Percentiles rank a stretch among this genome's conserved stretches.
Evolutionary conservation across 2,329 filamentous ascomycete genomes (phyloP).

Genomic region (Thyridium curvatum): DNA sequence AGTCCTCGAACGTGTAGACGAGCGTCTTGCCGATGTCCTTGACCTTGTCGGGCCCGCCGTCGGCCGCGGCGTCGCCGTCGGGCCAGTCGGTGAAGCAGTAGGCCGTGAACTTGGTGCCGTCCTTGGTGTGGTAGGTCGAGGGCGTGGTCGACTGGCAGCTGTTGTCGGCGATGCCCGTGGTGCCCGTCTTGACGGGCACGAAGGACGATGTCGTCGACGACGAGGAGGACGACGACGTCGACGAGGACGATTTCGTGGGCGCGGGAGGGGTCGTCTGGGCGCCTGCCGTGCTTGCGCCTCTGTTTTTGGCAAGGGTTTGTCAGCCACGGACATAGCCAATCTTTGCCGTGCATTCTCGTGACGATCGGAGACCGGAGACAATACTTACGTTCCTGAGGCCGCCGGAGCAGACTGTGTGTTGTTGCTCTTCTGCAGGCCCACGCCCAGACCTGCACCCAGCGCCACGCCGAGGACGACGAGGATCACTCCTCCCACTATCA

Average conservation of each 20-base stretch:
- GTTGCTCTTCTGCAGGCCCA: not conserved
- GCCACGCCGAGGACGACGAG: conserved; percentile 1
- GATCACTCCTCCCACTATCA: not conserved
- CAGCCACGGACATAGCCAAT: no score
- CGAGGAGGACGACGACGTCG: not conserved
- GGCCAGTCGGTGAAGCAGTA: conserved; percentile 6
- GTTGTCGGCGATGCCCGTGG: conserved; percentile 4
- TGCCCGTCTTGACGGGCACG: conserved; percentile 2
- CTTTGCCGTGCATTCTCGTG: no score
- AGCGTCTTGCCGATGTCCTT: conserved; percentile 6
- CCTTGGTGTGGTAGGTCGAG: conserved; percentile 1
- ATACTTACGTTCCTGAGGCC: not conserved
- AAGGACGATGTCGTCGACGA: not conserved
- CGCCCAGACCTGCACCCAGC: conserved; percentile 2
- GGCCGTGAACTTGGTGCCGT: conserved; percentile 1
- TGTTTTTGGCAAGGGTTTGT: no score
- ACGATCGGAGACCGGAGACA: not conserved
- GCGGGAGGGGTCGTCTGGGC: not conserved
- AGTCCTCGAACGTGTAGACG: conserved; percentile 13
- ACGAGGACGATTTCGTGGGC: not conserved
- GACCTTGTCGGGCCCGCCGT: conserved; percentile 6
- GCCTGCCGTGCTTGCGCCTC: no score
- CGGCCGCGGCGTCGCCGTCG: not conserved
- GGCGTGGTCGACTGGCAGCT: conserved; percentile 2
- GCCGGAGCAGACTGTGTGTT: not conserved